phyloP scores from a whole-genome alignment of 352 stramenopile species.

The Pythium sukuiense region DNA sequence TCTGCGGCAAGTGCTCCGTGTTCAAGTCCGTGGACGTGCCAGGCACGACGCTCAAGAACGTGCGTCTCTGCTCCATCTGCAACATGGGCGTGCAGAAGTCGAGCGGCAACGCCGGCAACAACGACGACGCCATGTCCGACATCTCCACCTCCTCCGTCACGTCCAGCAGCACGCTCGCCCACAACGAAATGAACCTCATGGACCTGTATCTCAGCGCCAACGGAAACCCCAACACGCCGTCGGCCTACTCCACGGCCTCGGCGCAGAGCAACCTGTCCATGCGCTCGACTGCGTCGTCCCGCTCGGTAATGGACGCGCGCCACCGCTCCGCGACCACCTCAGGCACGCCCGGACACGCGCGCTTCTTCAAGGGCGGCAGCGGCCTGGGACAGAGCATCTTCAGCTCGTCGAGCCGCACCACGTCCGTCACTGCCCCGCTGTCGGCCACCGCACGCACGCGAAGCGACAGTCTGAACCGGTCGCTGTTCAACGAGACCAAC shows the following conservation, averaged over 20 bases:
- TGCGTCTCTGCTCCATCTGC: constrained; percentile 83
- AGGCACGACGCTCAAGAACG: constrained; percentile 77
- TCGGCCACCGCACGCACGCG: constrained; percentile 21
- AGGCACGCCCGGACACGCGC: constrained; percentile 18
- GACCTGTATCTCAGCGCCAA: constrained; percentile 72
- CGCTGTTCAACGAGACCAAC: constrained; percentile 60
- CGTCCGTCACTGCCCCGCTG: constrained; percentile 13
- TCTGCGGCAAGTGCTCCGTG: constrained; percentile 86
- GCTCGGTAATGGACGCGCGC: constrained; percentile 51
- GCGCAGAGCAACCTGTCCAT: constrained; percentile 80
- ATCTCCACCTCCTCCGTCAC: constrained; percentile 77
- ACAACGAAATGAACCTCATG: constrained; percentile 87
- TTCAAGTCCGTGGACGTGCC: constrained; percentile 82
- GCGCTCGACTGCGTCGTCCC: constrained; percentile 66
- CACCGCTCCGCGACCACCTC: constrained; percentile 13
- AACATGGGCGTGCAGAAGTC: constrained; percentile 84
- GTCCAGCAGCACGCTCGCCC: constrained; percentile 73
- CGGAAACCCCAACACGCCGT: constrained; percentile 58
- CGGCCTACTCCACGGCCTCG: constrained; percentile 74
- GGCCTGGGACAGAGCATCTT: constrained; percentile 23
- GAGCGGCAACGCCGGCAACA: constrained; percentile 17
- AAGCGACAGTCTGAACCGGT: constrained; percentile 28
- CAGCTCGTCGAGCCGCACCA: constrained; percentile 16
- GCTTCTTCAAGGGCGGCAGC: constrained; percentile 28
- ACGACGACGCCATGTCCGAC: constrained; percentile 62